Percentiles rank a stretch among this genome's conserved stretches.
phyloP scores from a whole-genome alignment of 2,329 filamentous ascomycete genomes.

The Periconia sp. region DNA sequence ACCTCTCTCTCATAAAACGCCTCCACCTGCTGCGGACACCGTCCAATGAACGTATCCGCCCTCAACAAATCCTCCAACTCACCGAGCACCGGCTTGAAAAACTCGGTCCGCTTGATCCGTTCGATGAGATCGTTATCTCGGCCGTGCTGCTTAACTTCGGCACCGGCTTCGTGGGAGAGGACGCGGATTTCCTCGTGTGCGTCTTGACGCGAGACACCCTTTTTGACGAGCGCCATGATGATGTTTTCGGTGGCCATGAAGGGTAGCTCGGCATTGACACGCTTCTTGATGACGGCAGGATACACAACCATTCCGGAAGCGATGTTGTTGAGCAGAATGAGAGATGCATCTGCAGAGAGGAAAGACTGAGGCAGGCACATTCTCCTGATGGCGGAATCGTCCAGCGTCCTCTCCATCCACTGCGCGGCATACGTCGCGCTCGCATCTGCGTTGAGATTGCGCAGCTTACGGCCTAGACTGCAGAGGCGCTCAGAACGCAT shows the following conservation, averaged over 20 bases:
- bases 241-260: slow-evolving; percentile 76
- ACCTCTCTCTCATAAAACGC: slow-evolving; percentile 60
- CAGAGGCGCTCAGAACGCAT: slow-evolving; percentile 68
- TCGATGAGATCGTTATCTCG: slow-evolving; percentile 82
- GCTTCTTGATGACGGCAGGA: slow-evolving; percentile 71
- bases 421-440: slow-evolving; percentile 71
- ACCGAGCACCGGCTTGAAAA: slow-evolving; percentile 73
- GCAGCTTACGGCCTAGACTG: slow-evolving; percentile 62
- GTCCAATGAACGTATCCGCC: slow-evolving; percentile 65
- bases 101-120: slow-evolving; percentile 73
- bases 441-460: slow-evolving; percentile 61
- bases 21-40: slow-evolving; percentile 60
- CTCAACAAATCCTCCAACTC: slow-evolving; percentile 73
- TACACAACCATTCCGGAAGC: slow-evolving; percentile 78
- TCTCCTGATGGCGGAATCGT: slow-evolving; percentile 74
- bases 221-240: slow-evolving; percentile 71
- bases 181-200: slow-evolving; percentile 87
- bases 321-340: slow-evolving; percentile 74
- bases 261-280: slow-evolving; percentile 77
- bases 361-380: slow-evolving; percentile 57
- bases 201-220: slow-evolving; percentile 76
- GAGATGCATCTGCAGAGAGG: slow-evolving; percentile 61
- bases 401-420: slow-evolving; percentile 79
- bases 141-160: slow-evolving; percentile 74
- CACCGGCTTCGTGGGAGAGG: slow-evolving; percentile 75